Base-by-base conservation (phyloP, 2,329 filamentous ascomycete species). In the Alternaria brassicicola region DNA sequence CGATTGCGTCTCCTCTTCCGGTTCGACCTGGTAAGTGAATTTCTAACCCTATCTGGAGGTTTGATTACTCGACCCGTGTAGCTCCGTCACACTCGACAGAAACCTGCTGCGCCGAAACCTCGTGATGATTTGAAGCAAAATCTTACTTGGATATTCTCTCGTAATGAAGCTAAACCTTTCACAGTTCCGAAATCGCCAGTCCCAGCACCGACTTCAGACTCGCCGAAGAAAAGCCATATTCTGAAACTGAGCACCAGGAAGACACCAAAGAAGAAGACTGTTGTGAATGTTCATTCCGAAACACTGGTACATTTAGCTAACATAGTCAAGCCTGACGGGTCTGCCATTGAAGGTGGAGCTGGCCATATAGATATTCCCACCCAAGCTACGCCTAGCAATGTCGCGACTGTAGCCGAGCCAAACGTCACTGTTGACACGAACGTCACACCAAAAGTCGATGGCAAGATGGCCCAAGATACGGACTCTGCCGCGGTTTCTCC, bases 21-120 rank as follows among this genome's bases (percentile, higher is more conserved):
- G 65, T 70, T 57, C 66, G 66, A 35, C 57, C 66, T 55, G 68
- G 71, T 74, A 69, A 47, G 71, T 74, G 43, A n/a, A 47, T 47
- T 47, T 35, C 6, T 35, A 19, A n/a, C 23, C 9, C 19, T 31
- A 47, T 33, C 6, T 47, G 13, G 30, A 47, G n/a, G 15, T 3
- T 35, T 47, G 21, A 35, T 47, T 33, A 35, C 28, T 19, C 43
- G 28, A 47, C 19, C 19, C 25, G 43, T 35, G 30, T 35, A 47
- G 43, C 19, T 23, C 19, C 21, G 19, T 47, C 28, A 47, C 15
- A 33, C 62, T 47, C 39, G 46, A 50, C 36, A 46, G 26, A 45
- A 50, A 52, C 28, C 51, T 51, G 13, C 30, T 23, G 30, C 51
- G 38, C 50, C 42, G 13, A 12, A 55, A 58, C 25, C 43, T 58